Evolutionary conservation across 169 alveolate genomes (phyloP).

Genomic region (Babesia ovata): DNA sequence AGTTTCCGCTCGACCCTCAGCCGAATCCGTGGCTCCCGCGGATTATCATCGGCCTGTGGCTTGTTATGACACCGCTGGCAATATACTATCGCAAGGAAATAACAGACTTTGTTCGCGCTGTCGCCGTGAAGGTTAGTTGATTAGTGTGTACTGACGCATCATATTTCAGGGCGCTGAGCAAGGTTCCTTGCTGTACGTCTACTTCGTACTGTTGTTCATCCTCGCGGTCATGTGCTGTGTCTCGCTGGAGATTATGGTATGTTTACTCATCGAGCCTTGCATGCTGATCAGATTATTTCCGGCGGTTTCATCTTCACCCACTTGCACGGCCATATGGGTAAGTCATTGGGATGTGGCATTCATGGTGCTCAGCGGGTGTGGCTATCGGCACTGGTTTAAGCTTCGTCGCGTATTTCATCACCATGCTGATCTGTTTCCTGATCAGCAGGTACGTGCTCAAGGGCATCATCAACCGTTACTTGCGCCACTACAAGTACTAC

Average conservation of each 20-base stretch:
- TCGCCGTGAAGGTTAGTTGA: slow-evolving; percentile 49
- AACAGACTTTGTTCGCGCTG: slow-evolving; percentile 23
- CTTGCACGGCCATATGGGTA: slow-evolving; percentile 45
- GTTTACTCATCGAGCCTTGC: background rate
- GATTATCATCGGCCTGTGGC: slow-evolving; percentile 35
- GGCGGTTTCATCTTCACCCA: slow-evolving; percentile 65
- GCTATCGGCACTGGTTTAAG: slow-evolving; percentile 17
- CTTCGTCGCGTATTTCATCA: slow-evolving; percentile 52
- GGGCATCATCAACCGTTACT: slow-evolving; percentile 19
- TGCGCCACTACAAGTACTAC: slow-evolving; percentile 52
- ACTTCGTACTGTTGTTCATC: slow-evolving; percentile 39
- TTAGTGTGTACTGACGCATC: background rate
- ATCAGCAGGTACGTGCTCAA: slow-evolving; percentile 53
- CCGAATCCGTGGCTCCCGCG: slow-evolving; percentile 28
- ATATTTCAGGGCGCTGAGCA: slow-evolving; percentile 52
- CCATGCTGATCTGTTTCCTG: slow-evolving; percentile 58
- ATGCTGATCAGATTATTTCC: slow-evolving; percentile 28
- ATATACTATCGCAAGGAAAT: slow-evolving; percentile 61
- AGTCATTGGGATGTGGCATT: background rate
- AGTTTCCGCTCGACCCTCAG: slow-evolving; percentile 1
- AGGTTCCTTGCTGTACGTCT: slow-evolving; percentile 41
- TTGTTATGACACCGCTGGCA: slow-evolving; percentile 28
- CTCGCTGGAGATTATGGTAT: slow-evolving; percentile 49
- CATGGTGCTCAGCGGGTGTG: slow-evolving; percentile 40
- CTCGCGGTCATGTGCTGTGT: slow-evolving; percentile 42